Evolutionary conservation across 2,329 filamentous ascomycete genomes (phyloP).

Genomic region (Teratosphaeria pseudoeucalypti): DNA sequence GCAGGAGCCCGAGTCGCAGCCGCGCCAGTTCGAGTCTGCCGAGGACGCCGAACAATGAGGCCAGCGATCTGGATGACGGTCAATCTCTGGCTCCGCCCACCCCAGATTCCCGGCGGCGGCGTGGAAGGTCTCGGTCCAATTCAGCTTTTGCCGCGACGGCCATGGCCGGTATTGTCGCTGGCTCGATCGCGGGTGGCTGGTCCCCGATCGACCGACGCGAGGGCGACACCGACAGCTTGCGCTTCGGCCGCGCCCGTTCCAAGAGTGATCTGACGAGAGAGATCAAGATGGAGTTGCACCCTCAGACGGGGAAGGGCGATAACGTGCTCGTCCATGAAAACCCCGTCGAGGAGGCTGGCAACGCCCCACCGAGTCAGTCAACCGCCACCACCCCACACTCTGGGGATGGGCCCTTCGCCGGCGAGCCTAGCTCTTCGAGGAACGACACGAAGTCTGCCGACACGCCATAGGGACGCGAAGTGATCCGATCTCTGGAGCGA

Average conservation of each 20-base stretch:
- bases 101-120: slow-evolving; percentile 43
- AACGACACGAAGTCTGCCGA: not conserved
- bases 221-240: slow-evolving; percentile 30
- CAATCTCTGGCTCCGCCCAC: slow-evolving; percentile 30
- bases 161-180: slow-evolving; percentile 75
- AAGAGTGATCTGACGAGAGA: slow-evolving; percentile 13
- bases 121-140: slow-evolving; percentile 58
- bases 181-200: slow-evolving; percentile 62
- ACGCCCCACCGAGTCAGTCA: slow-evolving; percentile 33
- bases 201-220: slow-evolving; percentile 52
- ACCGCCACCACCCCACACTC: slow-evolving; percentile 36
- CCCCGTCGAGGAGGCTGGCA: slow-evolving; percentile 27
- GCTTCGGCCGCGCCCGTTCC: slow-evolving; percentile 26
- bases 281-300: slow-evolving; percentile 37
- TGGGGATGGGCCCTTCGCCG: slow-evolving; percentile 31
- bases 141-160: slow-evolving; percentile 66
- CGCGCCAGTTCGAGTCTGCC: slow-evolving; percentile 55
- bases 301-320: slow-evolving; percentile 39
- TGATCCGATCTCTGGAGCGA: not conserved
- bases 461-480: not conserved
- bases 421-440: slow-evolving; percentile 24
- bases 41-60: slow-evolving; percentile 51
- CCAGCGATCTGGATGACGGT: slow-evolving; percentile 28
- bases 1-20: slow-evolving; percentile 50
- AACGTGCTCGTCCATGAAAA: slow-evolving; percentile 34